Percentiles rank a stretch among this genome's conserved stretches.
phyloP scores from a whole-genome alignment of 2,329 filamentous ascomycete genomes.

The Harringtonia lauricola region DNA sequence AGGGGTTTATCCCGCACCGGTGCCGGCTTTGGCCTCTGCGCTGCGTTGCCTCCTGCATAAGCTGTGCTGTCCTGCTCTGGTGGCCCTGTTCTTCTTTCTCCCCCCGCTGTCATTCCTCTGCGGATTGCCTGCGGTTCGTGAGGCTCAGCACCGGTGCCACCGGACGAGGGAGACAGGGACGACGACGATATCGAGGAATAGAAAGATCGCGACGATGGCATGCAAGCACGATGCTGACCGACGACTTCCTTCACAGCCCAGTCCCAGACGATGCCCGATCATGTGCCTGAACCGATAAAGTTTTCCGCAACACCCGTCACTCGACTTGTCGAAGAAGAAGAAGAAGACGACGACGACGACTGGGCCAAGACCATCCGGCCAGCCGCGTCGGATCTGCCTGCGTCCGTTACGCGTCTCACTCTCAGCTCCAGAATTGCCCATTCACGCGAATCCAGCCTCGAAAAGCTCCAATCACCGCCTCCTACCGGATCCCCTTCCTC shows the following conservation, averaged over 20 bases:
- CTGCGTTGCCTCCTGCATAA: not conserved
- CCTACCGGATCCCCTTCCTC: slow-evolving; percentile 19
- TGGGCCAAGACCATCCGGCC: slow-evolving; percentile 43
- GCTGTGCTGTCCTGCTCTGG: no score
- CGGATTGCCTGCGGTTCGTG: no score
- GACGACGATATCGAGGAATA: no score
- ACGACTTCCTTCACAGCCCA: slow-evolving; percentile 29
- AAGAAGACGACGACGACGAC: slow-evolving; percentile 38
- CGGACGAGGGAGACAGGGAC: no score
- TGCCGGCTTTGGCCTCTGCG: not conserved
- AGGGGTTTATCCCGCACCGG: not conserved
- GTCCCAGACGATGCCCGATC: slow-evolving; percentile 49
- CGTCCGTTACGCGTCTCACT: slow-evolving; percentile 8
- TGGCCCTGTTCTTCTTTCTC: not conserved
- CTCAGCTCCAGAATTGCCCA: slow-evolving; percentile 30
- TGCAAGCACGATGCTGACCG: no score
- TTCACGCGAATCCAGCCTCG: slow-evolving; percentile 47
- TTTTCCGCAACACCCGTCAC: slow-evolving; percentile 38
- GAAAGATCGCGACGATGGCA: no score
- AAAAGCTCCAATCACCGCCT: slow-evolving; percentile 31
- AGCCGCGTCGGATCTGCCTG: slow-evolving; percentile 24
- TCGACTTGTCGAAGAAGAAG: slow-evolving; percentile 42
- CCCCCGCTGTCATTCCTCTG: not conserved
- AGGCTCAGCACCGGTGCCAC: no score
- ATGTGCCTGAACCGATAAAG: slow-evolving; percentile 39